These are phyloP conservation scores for Tetradesmus lagerheimii DNA, from an alignment of 139 green algal genomes.

Conservation along the genomic window DNA sequence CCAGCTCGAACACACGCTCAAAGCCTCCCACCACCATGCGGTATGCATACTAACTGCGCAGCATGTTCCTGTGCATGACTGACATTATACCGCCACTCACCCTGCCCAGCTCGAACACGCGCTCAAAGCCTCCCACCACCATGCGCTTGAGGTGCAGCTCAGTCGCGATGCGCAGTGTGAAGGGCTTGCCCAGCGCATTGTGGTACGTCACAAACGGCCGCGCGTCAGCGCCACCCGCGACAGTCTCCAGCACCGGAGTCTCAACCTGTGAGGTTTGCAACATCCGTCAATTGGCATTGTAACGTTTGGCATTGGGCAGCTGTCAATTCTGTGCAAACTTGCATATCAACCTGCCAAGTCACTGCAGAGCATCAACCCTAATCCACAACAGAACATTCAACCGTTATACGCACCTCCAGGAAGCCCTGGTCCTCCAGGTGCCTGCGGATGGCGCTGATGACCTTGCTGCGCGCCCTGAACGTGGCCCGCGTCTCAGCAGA, in stretches of 20 bases:
- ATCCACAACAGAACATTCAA: too few species aligned
- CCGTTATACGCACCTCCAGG: slow-evolving; percentile 78
- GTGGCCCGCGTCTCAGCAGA: slow-evolving; percentile 85
- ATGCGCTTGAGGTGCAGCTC: slow-evolving; percentile 99
- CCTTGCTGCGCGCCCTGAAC: slow-evolving; percentile 82
- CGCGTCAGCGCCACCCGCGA: slow-evolving; percentile 95
- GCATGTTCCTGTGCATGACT: too few species aligned
- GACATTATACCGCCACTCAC: neutral
- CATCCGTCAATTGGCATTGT: too few species aligned
- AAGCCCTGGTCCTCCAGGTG: slow-evolving; percentile 88
- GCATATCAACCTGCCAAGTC: too few species aligned
- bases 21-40: slow-evolving; percentile 88
- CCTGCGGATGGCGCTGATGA: slow-evolving; percentile 83
- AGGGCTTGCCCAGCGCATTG: slow-evolving; percentile 88
- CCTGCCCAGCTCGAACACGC: slow-evolving; percentile 97
- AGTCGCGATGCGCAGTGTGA: slow-evolving; percentile 97
- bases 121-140: slow-evolving; percentile 90
- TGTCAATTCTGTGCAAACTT: too few species aligned
- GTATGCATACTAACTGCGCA: too few species aligned
- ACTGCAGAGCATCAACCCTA: too few species aligned
- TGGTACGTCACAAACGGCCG: slow-evolving; percentile 97
- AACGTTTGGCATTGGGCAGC: neutral
- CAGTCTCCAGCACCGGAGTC: slow-evolving; percentile 88
- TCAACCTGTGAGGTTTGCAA: slow-evolving; percentile 76
- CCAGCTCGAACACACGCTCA: slow-evolving; percentile 98